Conservation (phyloP, 768 basidiomycete genomes). For the Crassisporium funariophilum region DNA sequence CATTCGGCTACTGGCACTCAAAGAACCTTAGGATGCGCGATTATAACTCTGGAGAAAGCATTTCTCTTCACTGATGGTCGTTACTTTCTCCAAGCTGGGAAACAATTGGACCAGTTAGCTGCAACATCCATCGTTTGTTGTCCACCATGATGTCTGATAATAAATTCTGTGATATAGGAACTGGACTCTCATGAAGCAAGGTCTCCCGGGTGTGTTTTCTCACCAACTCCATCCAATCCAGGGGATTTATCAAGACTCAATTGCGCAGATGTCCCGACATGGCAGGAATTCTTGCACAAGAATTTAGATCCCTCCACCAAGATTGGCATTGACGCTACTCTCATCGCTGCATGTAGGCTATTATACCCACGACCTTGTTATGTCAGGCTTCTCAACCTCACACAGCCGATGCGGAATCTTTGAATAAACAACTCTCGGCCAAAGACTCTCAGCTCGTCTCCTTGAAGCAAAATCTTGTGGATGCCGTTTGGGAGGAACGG, state of each 20-base stretch:
- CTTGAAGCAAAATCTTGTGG: conserved; percentile 73
- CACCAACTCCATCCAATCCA: not conserved
- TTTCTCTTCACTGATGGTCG: conserved; percentile 93
- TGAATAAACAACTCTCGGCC: conserved; percentile 57
- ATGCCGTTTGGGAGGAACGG: conserved; percentile 74
- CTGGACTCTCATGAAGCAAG: conserved; percentile 94
- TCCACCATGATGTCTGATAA: not conserved
- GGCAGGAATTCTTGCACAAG: conserved; percentile 87
- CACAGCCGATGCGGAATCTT: conserved; percentile 69
- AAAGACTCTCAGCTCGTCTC: conserved; percentile 67
- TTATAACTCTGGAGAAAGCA: conserved; percentile 72
- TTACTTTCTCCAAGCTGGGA: conserved; percentile 90
- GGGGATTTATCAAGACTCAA: not conserved
- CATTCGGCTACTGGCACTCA: not conserved
- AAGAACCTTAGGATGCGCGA: conserved; percentile 60
- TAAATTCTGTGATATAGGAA: conserved; percentile 48
- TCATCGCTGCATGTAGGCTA: conserved; percentile 65
- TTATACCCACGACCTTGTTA: not conserved
- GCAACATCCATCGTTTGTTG: not conserved
- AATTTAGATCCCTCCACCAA: conserved; percentile 60
- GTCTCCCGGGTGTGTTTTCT: conserved; percentile 62
- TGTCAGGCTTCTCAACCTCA: too few relatives aligned
- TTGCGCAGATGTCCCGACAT: conserved; percentile 75
- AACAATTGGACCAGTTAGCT: conserved; percentile 81
- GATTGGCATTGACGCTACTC: conserved; percentile 82